Conservation (phyloP, 2,329 filamentous ascomycete genomes). For the Diaporthe ampelina region DNA sequence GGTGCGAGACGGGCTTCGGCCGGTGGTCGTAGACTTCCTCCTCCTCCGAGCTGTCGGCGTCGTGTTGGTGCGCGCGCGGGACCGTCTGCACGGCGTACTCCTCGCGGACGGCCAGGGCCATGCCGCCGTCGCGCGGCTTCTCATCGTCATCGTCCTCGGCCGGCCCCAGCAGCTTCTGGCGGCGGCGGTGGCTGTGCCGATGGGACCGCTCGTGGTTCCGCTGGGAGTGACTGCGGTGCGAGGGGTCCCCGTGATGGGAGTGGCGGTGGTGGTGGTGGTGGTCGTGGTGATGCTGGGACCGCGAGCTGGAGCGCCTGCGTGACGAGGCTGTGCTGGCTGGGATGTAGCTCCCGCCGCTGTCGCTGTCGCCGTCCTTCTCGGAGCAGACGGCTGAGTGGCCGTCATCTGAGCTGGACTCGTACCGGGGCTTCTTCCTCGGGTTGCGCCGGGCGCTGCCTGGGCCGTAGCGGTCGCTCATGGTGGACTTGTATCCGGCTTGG, state of each 20-base stretch:
- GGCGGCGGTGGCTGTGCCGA: constrained; percentile 17
- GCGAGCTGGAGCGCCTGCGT: not conserved
- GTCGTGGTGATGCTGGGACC: not conserved
- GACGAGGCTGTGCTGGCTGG: constrained; percentile 26
- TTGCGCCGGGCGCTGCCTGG: constrained; percentile 18
- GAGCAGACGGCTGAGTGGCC: not conserved
- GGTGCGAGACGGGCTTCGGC: constrained; percentile 26
- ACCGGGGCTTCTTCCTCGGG: constrained; percentile 27
- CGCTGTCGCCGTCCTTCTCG: constrained; percentile 23
- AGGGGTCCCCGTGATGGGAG: not conserved
- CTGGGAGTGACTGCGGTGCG: constrained; percentile 18
- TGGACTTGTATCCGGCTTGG: not conserved
- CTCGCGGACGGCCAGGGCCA: constrained; percentile 12
- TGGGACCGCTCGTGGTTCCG: constrained; percentile 8
- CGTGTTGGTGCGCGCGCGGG: constrained; percentile 14
- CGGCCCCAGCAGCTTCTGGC: constrained; percentile 21
- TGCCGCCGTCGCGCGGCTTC: constrained; percentile 8
- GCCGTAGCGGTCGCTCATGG: constrained; percentile 13
- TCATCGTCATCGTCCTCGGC: constrained; percentile 10
- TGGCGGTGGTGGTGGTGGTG: not conserved
- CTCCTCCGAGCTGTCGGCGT: constrained; percentile 15
- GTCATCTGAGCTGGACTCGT: not conserved
- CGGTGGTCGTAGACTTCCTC: constrained; percentile 40
- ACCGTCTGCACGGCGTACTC: constrained; percentile 31
- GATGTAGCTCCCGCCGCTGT: constrained; percentile 28